Conservation (phyloP, 169 alveolate genomes). For the Amoebophrya sp. region DNA sequence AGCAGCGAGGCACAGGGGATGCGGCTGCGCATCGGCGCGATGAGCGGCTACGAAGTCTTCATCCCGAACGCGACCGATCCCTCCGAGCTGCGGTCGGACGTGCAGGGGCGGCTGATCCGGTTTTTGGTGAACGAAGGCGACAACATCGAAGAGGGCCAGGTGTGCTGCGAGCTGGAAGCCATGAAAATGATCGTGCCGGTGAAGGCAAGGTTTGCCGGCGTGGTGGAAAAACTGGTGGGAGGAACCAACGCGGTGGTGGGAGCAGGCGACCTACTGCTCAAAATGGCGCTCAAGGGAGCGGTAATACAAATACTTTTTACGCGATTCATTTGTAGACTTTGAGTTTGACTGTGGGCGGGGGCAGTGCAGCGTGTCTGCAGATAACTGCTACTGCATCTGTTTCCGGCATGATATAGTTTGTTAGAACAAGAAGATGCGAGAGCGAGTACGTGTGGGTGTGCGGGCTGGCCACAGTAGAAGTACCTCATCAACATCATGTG, state of each 20-base stretch:
- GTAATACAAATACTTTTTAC: too few relatives aligned
- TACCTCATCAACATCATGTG: too few relatives aligned
- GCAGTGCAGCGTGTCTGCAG: too few relatives aligned
- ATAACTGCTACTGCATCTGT: too few relatives aligned
- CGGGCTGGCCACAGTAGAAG: too few relatives aligned
- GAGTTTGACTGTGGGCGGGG: too few relatives aligned
- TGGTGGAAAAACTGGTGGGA: neutral
- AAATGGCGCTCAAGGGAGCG: too few relatives aligned
- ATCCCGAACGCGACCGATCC: neutral
- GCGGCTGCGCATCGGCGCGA: neutral
- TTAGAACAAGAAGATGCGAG: too few relatives aligned
- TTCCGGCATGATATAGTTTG: too few relatives aligned
- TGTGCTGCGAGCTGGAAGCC: neutral
- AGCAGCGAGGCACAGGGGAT: neutral
- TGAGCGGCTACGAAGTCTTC: neutral
- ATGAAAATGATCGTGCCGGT: constrained; percentile 1
- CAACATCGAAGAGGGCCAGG: neutral
- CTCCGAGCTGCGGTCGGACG: neutral
- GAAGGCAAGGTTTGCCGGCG: neutral
- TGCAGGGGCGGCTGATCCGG: neutral
- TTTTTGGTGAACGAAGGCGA: neutral
- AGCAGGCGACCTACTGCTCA: neutral
- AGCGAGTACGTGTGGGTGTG: too few relatives aligned
- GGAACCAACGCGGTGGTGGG: neutral
- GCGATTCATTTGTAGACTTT: too few relatives aligned